Percentiles rank a stretch among this genome's conserved stretches.
phyloP scores from a whole-genome alignment of 2,329 filamentous ascomycete genomes.

The Massarina eburnea region DNA sequence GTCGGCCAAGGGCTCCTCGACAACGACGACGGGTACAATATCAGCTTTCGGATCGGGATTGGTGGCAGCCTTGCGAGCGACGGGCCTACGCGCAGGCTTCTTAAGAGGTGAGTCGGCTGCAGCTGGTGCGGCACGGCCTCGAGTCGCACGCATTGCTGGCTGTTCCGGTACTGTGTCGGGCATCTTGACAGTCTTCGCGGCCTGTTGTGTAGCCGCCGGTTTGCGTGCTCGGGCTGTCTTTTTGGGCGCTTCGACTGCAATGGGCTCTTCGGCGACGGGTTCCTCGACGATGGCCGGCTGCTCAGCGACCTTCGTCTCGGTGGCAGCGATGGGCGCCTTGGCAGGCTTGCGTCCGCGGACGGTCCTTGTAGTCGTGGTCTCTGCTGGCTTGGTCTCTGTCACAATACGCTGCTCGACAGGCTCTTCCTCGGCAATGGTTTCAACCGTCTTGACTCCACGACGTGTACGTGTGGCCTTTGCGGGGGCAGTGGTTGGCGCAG shows the following conservation, averaged over 20 bases:
- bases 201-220: conserved; percentile 14
- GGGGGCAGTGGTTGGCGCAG: not conserved
- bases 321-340: not conserved
- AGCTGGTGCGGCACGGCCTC: conserved; percentile 21
- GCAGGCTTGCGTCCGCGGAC: conserved; percentile 26
- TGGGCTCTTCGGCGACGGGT: conserved; percentile 10
- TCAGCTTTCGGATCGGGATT: conserved; percentile 8
- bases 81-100: conserved; percentile 27
- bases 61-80: conserved; percentile 19
- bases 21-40: not conserved
- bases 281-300: conserved; percentile 14
- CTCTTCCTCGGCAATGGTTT: conserved; percentile 16
- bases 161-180: conserved; percentile 11
- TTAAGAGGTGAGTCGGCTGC: conserved; percentile 27
- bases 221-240: conserved; percentile 23
- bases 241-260: conserved; percentile 16
- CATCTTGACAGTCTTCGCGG: conserved; percentile 5
- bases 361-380: conserved; percentile 24
- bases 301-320: conserved; percentile 1
- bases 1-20: conserved; percentile 22
- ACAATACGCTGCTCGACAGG: too few species aligned
- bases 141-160: conserved; percentile 18
- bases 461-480: conserved; percentile 16
- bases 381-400: conserved; percentile 16
- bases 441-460: conserved; percentile 4